Conservation (phyloP, 2,329 filamentous ascomycete species). For the Alternaria viburni region DNA sequence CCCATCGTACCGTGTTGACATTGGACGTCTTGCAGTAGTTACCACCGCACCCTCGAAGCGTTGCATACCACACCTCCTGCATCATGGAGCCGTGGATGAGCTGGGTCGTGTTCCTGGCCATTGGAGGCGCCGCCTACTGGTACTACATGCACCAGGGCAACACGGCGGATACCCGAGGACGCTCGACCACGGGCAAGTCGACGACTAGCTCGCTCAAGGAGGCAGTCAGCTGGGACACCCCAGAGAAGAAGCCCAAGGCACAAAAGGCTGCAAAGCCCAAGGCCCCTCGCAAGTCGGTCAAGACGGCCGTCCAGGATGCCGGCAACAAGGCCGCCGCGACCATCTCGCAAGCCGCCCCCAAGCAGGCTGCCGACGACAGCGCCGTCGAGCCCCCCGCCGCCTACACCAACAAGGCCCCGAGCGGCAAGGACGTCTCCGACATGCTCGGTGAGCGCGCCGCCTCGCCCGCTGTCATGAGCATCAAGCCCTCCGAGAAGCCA, state of each 20-base stretch:
- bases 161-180: conserved; percentile 31
- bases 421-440: conserved; percentile 77
- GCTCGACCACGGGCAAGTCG: conserved; percentile 33
- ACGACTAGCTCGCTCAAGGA: conserved; percentile 29
- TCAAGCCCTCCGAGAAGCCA: conserved; percentile 71
- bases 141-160: conserved; percentile 39
- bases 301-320: conserved; percentile 43
- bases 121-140: conserved; percentile 34
- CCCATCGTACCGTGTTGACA: background rate
- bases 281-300: conserved; percentile 43
- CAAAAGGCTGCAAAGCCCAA: conserved; percentile 39
- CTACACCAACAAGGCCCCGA: conserved; percentile 52
- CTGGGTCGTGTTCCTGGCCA: conserved; percentile 42
- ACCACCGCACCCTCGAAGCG: background rate
- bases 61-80: background rate
- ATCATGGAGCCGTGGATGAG: conserved; percentile 44
- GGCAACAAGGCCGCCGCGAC: conserved; percentile 41
- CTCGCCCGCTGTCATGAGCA: conserved; percentile 76
- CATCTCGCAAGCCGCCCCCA: conserved; percentile 62
- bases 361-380: conserved; percentile 74
- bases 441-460: conserved; percentile 80
- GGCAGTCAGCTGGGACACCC: conserved; percentile 33
- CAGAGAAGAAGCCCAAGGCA: conserved; percentile 36
- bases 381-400: conserved; percentile 70
- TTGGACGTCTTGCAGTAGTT: background rate